Conservation (phyloP, 257 asterid species). For the Solanum bukasovii region DNA sequence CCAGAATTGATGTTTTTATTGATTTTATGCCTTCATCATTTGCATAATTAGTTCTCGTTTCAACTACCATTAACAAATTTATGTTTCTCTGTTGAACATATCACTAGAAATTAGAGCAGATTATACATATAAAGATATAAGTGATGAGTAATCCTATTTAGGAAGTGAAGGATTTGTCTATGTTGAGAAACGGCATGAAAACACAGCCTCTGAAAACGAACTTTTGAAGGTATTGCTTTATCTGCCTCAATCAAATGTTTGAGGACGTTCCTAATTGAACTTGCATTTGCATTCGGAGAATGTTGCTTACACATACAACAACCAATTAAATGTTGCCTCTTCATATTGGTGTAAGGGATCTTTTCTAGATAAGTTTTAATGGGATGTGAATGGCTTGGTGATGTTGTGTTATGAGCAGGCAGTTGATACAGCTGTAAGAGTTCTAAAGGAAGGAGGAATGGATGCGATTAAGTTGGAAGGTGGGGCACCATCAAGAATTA, state of each 20-base stretch:
- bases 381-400: slow-evolving; percentile 11
- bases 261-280: neutral
- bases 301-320: neutral
- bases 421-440: slow-evolving; percentile 69
- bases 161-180: neutral
- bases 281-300: neutral
- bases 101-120: neutral
- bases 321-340: neutral
- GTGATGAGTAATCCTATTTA: neutral
- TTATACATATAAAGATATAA: neutral
- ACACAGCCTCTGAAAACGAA: neutral
- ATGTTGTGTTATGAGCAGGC: slow-evolving; percentile 50
- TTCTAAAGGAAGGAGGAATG: slow-evolving; percentile 93
- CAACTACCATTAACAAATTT: neutral
- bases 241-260: neutral
- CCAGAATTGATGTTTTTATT: neutral
- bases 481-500: slow-evolving; percentile 90
- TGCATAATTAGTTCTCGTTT: neutral
- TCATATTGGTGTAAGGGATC: neutral
- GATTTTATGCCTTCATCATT: neutral
- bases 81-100: neutral
- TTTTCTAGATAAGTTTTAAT: neutral
- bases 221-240: neutral
- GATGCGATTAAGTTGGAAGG: slow-evolving; percentile 93
- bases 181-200: neutral